Conservation (phyloP, 495 filamentous ascomycete genomes). For the Bryoglossum gracile region DNA sequence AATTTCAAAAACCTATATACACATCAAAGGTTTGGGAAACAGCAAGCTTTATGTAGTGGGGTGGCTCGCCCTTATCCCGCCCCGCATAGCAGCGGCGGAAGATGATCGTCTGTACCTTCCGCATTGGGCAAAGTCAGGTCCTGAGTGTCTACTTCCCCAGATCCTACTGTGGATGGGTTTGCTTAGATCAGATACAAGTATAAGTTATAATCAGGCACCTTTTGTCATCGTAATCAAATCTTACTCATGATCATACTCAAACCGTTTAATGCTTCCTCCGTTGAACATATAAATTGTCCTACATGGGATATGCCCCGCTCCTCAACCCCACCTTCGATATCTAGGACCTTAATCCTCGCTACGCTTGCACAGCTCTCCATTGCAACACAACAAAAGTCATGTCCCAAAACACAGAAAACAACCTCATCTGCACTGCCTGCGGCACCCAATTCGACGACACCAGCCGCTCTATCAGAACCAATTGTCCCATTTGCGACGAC, state of each 20-base stretch:
- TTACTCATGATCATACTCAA: too few species aligned
- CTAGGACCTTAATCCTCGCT: conserved; percentile 5
- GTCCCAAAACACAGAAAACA: too few species aligned
- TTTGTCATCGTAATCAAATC: too few species aligned
- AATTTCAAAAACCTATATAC: too few species aligned
- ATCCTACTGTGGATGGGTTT: too few species aligned
- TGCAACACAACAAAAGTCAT: conserved; percentile 9
- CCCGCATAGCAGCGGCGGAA: background rate
- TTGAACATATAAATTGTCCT: too few species aligned
- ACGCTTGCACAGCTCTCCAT: conserved; percentile 5
- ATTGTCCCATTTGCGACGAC: conserved; percentile 72
- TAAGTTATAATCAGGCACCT: too few species aligned
- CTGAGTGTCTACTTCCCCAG: too few species aligned
- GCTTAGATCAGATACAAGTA: too few species aligned
- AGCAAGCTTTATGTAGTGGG: background rate
- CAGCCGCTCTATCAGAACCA: conserved; percentile 34
- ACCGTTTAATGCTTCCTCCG: too few species aligned
- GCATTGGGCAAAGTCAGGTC: background rate
- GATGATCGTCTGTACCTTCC: conserved; percentile 18
- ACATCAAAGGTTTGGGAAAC: background rate
- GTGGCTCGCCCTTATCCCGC: background rate
- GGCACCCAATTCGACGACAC: conserved; percentile 59
- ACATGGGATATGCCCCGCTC: too few species aligned
- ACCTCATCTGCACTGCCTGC: conserved; percentile 59
- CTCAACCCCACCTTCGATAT: too few species aligned